Percentiles rank a stretch among this genome's conserved stretches.
phyloP scores from a whole-genome alignment of 805 yeast species.

The Spathaspora arborariae region DNA sequence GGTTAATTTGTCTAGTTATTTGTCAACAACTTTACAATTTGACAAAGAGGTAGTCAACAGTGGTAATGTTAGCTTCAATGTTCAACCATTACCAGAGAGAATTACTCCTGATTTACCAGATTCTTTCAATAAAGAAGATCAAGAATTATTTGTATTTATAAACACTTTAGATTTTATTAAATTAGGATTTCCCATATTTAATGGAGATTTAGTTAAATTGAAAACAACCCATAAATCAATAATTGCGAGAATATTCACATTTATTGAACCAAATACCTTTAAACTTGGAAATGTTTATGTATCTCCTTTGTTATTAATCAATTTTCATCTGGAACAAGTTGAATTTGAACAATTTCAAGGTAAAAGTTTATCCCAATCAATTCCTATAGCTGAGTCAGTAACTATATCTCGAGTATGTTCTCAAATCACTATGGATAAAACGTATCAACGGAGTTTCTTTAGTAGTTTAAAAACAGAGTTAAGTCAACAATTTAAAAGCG shows the following conservation, averaged over 20 bases:
- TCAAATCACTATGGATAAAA: conserved; percentile 61
- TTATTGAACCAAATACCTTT: conserved; percentile 59
- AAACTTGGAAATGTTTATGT: conserved; percentile 41
- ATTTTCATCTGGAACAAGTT: conserved; percentile 36
- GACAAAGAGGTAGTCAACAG: conserved; percentile 2
- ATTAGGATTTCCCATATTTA: conserved; percentile 54
- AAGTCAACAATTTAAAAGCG: conserved; percentile 53
- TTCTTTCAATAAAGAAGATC: conserved; percentile 29
- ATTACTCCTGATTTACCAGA: conserved; percentile 21
- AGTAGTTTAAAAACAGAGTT: conserved; percentile 60
- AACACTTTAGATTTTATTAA: conserved; percentile 47
- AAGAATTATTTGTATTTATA: conserved; percentile 37
- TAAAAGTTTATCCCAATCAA: conserved; percentile 19
- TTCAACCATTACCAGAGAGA: conserved; percentile 27
- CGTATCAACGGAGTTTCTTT: conserved; percentile 58
- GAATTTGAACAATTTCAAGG: conserved; percentile 17
- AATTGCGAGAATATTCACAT: conserved; percentile 48
- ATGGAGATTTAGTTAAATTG: conserved; percentile 60
- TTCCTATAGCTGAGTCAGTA: conserved; percentile 57
- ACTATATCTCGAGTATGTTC: conserved; percentile 67
- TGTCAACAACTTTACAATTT: conserved; percentile 25
- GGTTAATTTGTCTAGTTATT: conserved; percentile 23
- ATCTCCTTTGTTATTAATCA: conserved; percentile 60
- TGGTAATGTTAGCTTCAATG: conserved; percentile 14
- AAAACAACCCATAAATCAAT: conserved; percentile 9